Percentiles rank a stretch among this genome's conserved stretches.
Conservation (phyloP, 352 stramenopile genomes). For the Pythium periplocum region DNA sequence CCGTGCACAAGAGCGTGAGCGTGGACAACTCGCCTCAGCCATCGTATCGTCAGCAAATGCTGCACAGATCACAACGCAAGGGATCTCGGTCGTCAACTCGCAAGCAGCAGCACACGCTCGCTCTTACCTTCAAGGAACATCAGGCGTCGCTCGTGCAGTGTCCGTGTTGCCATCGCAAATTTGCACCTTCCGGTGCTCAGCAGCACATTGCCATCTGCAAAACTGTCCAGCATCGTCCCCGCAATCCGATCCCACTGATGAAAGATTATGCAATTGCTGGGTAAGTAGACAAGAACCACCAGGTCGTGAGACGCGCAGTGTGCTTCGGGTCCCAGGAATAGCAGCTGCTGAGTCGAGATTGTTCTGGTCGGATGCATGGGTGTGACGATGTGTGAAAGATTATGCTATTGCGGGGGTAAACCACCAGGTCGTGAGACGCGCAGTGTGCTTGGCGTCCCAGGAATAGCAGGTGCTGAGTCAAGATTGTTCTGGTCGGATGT, state of each 20-base stretch:
- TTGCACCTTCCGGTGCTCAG: constrained; percentile 73
- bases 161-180: constrained; percentile 74
- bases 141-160: constrained; percentile 78
- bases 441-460: too few relatives aligned
- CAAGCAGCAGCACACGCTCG: constrained; percentile 48
- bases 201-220: constrained; percentile 86
- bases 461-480: too few relatives aligned
- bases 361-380: too few relatives aligned
- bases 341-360: too few relatives aligned
- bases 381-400: too few relatives aligned
- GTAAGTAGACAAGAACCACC: constrained; percentile 13
- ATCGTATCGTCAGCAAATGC: constrained; percentile 8
- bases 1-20: constrained; percentile 3
- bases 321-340: too few relatives aligned
- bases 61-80: constrained; percentile 15
- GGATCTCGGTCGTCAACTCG: not conserved
- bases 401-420: too few relatives aligned
- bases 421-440: too few relatives aligned
- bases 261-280: constrained; percentile 64
- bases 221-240: constrained; percentile 71
- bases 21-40: constrained; percentile 1
- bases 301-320: too few relatives aligned
- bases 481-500: too few relatives aligned
- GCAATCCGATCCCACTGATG: constrained; percentile 62
- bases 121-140: constrained; percentile 70